Percentiles rank a stretch among this genome's conserved stretches.
phyloP scores from a whole-genome alignment of 177 flowering plant species.

The Tripterygium wilfordii region DNA sequence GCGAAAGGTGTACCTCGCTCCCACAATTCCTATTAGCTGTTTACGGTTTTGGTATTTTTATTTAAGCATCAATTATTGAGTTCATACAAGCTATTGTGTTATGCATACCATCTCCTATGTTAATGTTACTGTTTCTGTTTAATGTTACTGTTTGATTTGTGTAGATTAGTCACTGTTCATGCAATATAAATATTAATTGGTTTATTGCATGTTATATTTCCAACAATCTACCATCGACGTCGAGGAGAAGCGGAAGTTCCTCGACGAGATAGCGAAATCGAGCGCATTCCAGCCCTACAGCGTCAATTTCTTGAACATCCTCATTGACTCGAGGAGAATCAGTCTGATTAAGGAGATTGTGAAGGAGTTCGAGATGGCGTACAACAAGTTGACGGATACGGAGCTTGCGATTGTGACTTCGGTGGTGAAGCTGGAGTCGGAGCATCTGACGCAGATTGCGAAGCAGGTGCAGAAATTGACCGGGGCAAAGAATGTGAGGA shows the following conservation, averaged over 20 bases:
- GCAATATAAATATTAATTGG: no score
- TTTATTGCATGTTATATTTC: no score
- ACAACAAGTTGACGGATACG: constrained; percentile 64
- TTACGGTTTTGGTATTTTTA: no score
- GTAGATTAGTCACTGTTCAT: no score
- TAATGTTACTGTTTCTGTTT: no score
- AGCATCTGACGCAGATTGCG: constrained; percentile 88
- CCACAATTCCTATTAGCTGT: no score
- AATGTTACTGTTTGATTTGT: no score
- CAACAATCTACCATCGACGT: constrained; percentile 19
- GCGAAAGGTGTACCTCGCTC: no score
- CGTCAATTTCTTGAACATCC: constrained; percentile 62
- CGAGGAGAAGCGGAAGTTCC: constrained; percentile 37
- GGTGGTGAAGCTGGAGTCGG: constrained; percentile 76
- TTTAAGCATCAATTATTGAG: no score
- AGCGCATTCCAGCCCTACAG: constrained; percentile 47
- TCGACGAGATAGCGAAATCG: constrained; percentile 42
- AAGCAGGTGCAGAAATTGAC: constrained; percentile 78
- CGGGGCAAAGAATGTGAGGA: constrained; percentile 81
- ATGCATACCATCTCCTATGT: no score
- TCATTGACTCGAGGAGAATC: constrained; percentile 59
- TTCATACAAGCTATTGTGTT: no score
- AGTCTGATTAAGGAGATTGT: constrained; percentile 59
- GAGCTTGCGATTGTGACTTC: constrained; percentile 78
- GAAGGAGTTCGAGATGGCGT: constrained; percentile 68